Evolutionary conservation across 768 basidiomycete species (phyloP).

Genomic region (Chlorophyllum brunneum): DNA sequence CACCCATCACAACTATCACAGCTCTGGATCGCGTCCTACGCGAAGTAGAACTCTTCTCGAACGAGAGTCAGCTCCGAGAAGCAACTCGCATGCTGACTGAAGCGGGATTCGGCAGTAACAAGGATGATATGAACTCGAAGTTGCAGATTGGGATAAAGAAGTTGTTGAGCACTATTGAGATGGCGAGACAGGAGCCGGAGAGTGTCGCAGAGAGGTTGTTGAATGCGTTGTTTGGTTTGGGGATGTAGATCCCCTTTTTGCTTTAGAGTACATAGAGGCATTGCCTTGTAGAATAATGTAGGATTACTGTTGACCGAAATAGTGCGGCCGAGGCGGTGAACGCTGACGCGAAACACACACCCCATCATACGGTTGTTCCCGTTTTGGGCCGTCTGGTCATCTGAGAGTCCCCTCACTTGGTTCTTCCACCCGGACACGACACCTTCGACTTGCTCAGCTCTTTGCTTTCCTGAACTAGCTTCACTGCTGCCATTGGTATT

Average conservation of each 20-base stretch:
- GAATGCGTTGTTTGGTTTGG: conserved; percentile 57
- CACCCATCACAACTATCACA: conserved; percentile 69
- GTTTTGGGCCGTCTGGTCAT: neutral
- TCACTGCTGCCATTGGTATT: neutral
- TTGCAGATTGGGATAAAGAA: conserved; percentile 93
- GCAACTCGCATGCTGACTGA: conserved; percentile 67
- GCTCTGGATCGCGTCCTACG: conserved; percentile 74
- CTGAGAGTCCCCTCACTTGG: neutral
- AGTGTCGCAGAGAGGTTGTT: conserved; percentile 70
- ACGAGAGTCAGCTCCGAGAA: conserved; percentile 46
- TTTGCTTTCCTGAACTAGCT: neutral
- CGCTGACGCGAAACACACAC: no score
- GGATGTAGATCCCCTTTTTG: conserved; percentile 21
- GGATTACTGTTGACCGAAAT: neutral
- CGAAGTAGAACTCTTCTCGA: conserved; percentile 74
- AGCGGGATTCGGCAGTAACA: conserved; percentile 62
- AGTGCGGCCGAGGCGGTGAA: no score
- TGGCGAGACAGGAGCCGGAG: conserved; percentile 94
- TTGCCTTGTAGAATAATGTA: conserved; percentile 1
- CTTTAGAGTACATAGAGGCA: neutral
- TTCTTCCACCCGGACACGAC: no score
- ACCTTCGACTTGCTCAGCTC: neutral
- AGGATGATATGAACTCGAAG: conserved; percentile 38
- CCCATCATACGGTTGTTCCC: neutral
- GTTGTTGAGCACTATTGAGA: conserved; percentile 86